phyloP scores from a whole-genome alignment of 2,329 filamentous ascomycete species.

The Phaeosphaeriaceae sp. region DNA sequence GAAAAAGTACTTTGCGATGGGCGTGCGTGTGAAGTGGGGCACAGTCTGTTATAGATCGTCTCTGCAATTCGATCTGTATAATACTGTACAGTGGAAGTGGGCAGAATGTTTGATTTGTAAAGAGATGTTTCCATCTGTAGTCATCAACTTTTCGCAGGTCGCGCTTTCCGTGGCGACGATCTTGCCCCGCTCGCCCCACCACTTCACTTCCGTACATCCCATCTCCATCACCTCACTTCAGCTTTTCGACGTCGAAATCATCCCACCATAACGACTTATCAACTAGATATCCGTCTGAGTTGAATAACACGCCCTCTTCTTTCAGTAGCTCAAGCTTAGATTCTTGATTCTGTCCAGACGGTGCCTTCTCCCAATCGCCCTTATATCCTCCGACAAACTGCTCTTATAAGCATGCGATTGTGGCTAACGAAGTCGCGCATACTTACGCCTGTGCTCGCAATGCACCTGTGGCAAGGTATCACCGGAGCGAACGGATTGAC shows the following conservation, averaged over 20 bases:
- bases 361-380: constrained; percentile 68
- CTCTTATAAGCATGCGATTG: constrained; percentile 6
- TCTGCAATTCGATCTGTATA: neutral
- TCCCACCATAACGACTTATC: constrained; percentile 56
- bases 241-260: constrained; percentile 46
- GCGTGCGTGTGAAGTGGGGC: neutral
- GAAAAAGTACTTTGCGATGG: neutral
- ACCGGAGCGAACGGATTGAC: constrained; percentile 82
- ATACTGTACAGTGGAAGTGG: neutral
- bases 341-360: constrained; percentile 67
- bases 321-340: constrained; percentile 69
- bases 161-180: neutral
- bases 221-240: constrained; percentile 16
- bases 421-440: neutral
- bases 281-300: constrained; percentile 65
- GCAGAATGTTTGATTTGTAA: neutral
- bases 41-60: neutral
- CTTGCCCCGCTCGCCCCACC: constrained; percentile 26
- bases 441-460: constrained; percentile 72
- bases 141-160: neutral
- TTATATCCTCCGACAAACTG: constrained; percentile 71
- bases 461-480: constrained; percentile 82
- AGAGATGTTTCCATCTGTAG: neutral
- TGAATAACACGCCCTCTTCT: constrained; percentile 70
- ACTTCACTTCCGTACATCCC: constrained; percentile 2